Base-by-base conservation (phyloP, 192 early-diverging fungal species). In the Umbelopsis vinacea region DNA sequence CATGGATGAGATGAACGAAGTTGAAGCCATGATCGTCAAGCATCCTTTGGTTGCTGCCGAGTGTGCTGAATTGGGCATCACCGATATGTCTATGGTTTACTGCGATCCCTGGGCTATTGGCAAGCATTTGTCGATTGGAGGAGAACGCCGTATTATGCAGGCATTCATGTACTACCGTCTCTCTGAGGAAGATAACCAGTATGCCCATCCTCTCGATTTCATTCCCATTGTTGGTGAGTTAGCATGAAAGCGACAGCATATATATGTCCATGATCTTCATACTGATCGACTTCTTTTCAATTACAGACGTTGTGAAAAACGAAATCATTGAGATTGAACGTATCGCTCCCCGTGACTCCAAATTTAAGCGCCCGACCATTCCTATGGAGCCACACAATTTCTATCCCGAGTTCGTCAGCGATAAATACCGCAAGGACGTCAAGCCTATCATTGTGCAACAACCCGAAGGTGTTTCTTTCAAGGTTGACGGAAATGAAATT, bases 201-300 rank as follows among this genome's bases (percentile, higher is more conserved):
- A 81, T 73, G 79, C 75, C 14, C 79, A 81, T 68, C 79, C 79
- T 66, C 48, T 81, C 26, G 79, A 81, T 66, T 81, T 81, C 48
- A 71, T 81, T 54, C 79, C 79, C 19, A 76, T 81, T 46, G 57
- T 81, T 47, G 79, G 76, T 78, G 73, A 70, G 71, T n/a, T n/a
- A n/a, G n/a, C n/a, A n/a, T n/a, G n/a, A n/a, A n/a, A n/a, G n/a
- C n/a, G n/a, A n/a, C n/a, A n/a, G n/a, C n/a, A n/a, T n/a, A n/a
- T n/a, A n/a, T n/a, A n/a, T n/a, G n/a, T n/a, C n/a, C n/a, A n/a
- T n/a, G 46, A 12, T 37, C 29, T 15, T 17, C n/a, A 22, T 69
- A 47, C 29, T 38, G 15, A 35, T 55, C 43, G 57, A 46, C 38
- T 46, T 43, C 24, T 22, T 68, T 40, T 35, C 35, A 46, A 17